These are phyloP conservation scores for Rubus idaeus DNA, from an alignment of 306 rosid genomes.

Conservation along the genomic window DNA sequence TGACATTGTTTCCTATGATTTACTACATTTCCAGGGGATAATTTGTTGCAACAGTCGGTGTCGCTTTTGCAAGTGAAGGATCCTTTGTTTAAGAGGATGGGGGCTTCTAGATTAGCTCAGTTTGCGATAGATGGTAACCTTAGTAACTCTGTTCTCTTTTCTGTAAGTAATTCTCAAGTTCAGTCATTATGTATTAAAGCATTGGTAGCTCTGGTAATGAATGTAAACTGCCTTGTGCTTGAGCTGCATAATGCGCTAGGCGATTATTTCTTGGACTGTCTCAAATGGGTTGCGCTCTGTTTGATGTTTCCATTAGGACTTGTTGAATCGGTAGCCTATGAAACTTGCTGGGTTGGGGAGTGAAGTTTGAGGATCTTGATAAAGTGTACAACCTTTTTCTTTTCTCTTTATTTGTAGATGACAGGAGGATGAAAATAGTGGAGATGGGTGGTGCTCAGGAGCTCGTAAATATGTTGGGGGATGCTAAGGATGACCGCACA, in stretches of 20 bases:
- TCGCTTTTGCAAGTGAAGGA: conserved; percentile 86
- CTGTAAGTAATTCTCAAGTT: neutral
- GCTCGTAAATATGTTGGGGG: conserved; percentile 76
- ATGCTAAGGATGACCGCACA: conserved; percentile 85
- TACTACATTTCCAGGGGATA: conserved; percentile 59
- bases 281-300: conserved; percentile 4
- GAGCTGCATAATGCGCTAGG: neutral
- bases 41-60: conserved; percentile 84
- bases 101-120: conserved; percentile 86
- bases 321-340: neutral
- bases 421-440: conserved; percentile 72
- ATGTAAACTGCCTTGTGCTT: neutral
- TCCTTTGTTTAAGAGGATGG: conserved; percentile 92
- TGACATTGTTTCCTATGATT: conserved; percentile 24
- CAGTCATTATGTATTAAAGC: neutral
- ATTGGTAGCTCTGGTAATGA: neutral
- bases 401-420: conserved; percentile 47
- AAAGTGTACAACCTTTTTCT: conserved; percentile 4
- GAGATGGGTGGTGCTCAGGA: conserved; percentile 74
- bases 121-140: conserved; percentile 77
- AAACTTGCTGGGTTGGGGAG: conserved; percentile 17
- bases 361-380: conserved; percentile 8
- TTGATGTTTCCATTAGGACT: conserved; percentile 9
- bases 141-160: conserved; percentile 4
- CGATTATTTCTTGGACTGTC: conserved; percentile 8